These are phyloP conservation scores for Linnemannia exigua DNA, from an alignment of 192 early-diverging fungal genomes.

Conservation along the genomic window DNA sequence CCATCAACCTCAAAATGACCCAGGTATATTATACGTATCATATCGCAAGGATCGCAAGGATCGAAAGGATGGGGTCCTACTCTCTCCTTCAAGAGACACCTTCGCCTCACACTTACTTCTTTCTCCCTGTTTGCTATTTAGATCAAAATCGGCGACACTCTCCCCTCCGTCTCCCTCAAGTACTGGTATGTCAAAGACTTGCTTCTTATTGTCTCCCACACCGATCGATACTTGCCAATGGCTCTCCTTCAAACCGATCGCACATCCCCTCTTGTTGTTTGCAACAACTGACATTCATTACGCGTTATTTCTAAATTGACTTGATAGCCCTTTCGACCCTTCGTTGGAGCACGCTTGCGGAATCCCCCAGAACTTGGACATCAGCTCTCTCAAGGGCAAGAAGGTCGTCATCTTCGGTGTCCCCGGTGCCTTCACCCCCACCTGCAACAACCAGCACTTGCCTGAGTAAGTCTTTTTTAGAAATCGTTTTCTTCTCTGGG, in stretches of 20 bases:
- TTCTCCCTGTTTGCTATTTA: neutral
- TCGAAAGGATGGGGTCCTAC: no score
- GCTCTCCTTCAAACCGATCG: no score
- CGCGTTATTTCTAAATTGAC: neutral
- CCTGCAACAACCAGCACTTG: slow-evolving; percentile 67
- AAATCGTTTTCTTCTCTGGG: neutral
- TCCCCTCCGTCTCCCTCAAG: slow-evolving; percentile 67
- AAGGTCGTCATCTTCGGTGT: slow-evolving; percentile 78
- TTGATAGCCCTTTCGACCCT: slow-evolving; percentile 42
- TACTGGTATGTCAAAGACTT: slow-evolving; percentile 54
- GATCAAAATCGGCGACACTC: slow-evolving; percentile 69
- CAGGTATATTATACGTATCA: neutral
- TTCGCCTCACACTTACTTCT: neutral
- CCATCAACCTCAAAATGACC: neutral
- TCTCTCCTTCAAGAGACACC: neutral
- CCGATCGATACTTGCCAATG: no score
- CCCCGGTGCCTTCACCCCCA: slow-evolving; percentile 76
- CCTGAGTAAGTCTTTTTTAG: slow-evolving; percentile 58
- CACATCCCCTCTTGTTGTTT: neutral
- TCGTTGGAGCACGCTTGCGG: slow-evolving; percentile 45
- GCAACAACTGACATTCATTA: no score
- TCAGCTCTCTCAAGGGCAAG: slow-evolving; percentile 69
- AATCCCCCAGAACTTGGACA: slow-evolving; percentile 51
- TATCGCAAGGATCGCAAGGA: neutral
- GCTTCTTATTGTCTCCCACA: no score